Evolutionary conservation across 2,329 filamentous ascomycete genomes (phyloP), one percentile per base, ranked within the genome.

Genomic region (Neoascochyta sp.): DNA sequence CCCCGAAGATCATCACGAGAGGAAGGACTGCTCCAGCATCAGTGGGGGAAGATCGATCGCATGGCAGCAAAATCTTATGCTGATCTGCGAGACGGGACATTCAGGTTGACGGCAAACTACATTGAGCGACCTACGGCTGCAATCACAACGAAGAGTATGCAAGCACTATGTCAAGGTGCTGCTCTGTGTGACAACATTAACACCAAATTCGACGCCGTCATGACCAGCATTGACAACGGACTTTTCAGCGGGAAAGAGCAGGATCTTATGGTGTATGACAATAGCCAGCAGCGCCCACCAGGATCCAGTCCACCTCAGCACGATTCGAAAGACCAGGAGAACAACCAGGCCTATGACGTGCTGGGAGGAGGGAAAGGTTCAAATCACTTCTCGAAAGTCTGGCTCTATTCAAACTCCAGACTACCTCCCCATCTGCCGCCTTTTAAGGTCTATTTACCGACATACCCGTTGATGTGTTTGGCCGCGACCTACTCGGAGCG

Each of bases 401-500:
- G 87, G 50, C 64, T 80, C 1, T 93, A 93, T 55, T 73, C 77
- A 24, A 94, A 94, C 57, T 85, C 86, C 2, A 78, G 75, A 34
- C 66, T 93, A 4, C 83, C 86, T 0, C 66, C 73, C 19, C 68
- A 82, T 38, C 67, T 93, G 2, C 76, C 80, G 1, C 75, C 78
- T 0, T 70, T 92, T 26, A 78, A 75, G 48, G 65, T 90, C 72
- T 83, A 86, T 52, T 76, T 86, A 22, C 70, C 82, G 0, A 87
- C 83, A 0, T 93, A 82, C 62, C 84, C 81, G 1, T 71, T 94
- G 4, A 68, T 93, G 23, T 87, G 81, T 50, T 71, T 90, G 7
- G 87, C 87, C 3, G 85, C 86, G 1, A 77, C 81, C 39, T 89
- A 87, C 57, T 85, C 86, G 0, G 76, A 83, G 40, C 72, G 76